phyloP scores from a whole-genome alignment of 257 asterid genomes.

The Jacaranda mimosifolia region DNA sequence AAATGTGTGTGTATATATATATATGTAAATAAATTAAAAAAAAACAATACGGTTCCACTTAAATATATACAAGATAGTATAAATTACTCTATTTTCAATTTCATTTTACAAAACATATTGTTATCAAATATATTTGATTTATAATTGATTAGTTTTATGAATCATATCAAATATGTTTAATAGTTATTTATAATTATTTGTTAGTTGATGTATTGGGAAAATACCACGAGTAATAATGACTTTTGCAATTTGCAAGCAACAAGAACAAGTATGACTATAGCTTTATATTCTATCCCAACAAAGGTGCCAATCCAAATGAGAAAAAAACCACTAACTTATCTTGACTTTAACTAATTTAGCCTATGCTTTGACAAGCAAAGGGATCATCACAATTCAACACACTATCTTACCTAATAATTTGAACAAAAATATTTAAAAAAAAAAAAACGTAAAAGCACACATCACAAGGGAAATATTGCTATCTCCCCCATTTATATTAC shows the following conservation, averaged over 20 bases:
- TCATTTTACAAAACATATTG: too few species aligned
- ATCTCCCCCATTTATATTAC: constrained; percentile 53
- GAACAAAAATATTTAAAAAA: constrained; percentile 28
- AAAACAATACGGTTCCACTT: too few species aligned
- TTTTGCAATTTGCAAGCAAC: constrained; percentile 22
- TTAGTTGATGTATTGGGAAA: constrained; percentile 24
- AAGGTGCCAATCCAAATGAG: constrained; percentile 24
- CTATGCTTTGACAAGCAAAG: constrained; percentile 43
- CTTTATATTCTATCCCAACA: constrained; percentile 28
- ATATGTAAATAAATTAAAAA: too few species aligned
- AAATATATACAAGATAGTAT: too few species aligned
- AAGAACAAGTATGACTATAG: neutral
- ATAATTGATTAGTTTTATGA: too few species aligned
- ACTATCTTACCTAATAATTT: constrained; percentile 45
- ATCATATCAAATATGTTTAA: too few species aligned
- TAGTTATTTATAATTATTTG: too few species aligned
- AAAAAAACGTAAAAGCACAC: constrained; percentile 37
- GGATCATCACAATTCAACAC: constrained; percentile 55
- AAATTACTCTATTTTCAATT: too few species aligned
- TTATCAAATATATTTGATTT: too few species aligned
- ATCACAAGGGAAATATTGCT: constrained; percentile 43
- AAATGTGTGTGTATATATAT: too few species aligned
- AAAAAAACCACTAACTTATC: constrained; percentile 29
- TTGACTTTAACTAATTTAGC: constrained; percentile 41
- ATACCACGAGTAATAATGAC: constrained; percentile 44